These are phyloP conservation scores for Mollisia scopiformis DNA, from an alignment of 2,329 filamentous ascomycete genomes.

Conservation along the genomic window DNA sequence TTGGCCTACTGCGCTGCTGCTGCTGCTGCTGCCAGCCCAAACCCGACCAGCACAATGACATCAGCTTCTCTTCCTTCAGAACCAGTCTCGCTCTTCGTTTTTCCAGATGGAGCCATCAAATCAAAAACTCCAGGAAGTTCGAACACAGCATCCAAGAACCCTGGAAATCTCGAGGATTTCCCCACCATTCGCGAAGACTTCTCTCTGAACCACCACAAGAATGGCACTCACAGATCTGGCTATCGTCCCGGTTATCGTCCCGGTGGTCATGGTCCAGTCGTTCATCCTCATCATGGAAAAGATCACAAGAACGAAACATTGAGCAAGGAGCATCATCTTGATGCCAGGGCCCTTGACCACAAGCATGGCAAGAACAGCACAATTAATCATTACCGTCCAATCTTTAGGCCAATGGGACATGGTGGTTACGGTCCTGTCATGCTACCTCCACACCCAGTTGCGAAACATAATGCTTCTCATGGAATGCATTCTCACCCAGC, in stretches of 20 bases:
- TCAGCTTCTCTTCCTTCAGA: neutral
- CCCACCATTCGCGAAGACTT: neutral
- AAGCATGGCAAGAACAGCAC: neutral
- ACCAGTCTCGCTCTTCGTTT: neutral
- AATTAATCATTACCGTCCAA: neutral
- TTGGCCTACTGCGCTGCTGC: neutral
- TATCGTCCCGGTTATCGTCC: neutral
- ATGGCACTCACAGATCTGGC: neutral
- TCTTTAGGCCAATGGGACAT: neutral
- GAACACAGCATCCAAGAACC: neutral
- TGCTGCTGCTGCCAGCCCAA: too few species aligned
- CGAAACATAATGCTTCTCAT: neutral
- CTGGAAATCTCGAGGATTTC: neutral
- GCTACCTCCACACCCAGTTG: neutral
- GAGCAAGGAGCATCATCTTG: neutral
- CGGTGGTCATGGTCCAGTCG: neutral
- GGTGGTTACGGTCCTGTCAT: neutral
- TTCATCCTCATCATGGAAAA: neutral
- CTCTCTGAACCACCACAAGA: neutral
- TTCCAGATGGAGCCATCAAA: neutral
- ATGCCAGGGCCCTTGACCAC: neutral
- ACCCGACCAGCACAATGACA: too few species aligned
- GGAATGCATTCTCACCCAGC: neutral
- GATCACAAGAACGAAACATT: neutral
- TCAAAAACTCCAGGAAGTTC: neutral